phyloP scores from a whole-genome alignment of 306 rosid species.

The Trifolium pratense region DNA sequence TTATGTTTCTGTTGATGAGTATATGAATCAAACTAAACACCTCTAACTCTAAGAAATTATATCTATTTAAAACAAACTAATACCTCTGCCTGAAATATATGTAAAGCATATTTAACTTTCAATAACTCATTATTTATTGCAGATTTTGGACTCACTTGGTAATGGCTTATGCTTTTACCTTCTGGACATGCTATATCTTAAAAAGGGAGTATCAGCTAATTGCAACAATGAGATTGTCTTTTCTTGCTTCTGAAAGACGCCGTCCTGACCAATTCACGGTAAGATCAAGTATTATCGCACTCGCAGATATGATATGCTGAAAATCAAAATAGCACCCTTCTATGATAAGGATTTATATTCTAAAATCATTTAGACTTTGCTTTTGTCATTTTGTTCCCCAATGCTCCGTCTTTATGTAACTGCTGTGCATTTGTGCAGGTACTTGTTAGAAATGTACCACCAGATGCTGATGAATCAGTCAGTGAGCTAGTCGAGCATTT shows the following conservation, averaged over 20 bases:
- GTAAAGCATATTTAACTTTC: conserved; percentile 19
- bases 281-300: conserved; percentile 43
- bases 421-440: conserved; percentile 58
- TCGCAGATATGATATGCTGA: conserved; percentile 4
- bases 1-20: too few species aligned
- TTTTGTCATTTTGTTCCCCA: background rate
- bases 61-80: too few species aligned
- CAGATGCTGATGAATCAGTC: conserved; percentile 90
- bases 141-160: conserved; percentile 98
- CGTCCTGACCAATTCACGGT: conserved; percentile 96
- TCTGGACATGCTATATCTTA: conserved; percentile 88
- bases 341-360: background rate
- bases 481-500: conserved; percentile 96
- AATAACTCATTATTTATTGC: conserved; percentile 47
- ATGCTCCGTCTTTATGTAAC: conserved; percentile 27
- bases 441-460: conserved; percentile 94
- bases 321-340: conserved; percentile 23
- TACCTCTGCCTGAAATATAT: too few species aligned
- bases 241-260: conserved; percentile 83
- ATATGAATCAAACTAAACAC: too few species aligned
- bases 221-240: conserved; percentile 88
- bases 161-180: conserved; percentile 95
- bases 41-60: too few species aligned
- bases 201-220: conserved; percentile 79
- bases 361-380: background rate